Base-by-base conservation (phyloP, 2,329 filamentous ascomycete species). In the Ascochyta pisi region DNA sequence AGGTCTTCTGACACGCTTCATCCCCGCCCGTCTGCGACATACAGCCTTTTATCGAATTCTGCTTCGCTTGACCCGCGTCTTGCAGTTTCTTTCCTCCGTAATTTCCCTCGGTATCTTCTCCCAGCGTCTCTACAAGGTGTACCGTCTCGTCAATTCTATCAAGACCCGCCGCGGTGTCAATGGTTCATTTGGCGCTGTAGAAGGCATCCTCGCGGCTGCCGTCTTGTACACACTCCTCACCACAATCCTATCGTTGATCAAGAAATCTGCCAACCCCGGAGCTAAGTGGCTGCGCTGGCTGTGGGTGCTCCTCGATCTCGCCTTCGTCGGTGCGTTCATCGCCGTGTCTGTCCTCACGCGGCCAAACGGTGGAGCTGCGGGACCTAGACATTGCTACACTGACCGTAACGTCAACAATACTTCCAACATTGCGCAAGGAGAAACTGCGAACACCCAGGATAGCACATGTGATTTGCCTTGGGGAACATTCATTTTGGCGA, bases 121-220 rank as follows among this genome's bases (percentile, higher is more conserved):
- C n/a, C 57, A 62, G 4, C 77, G 78, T 24, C 26, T 79, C 9
- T 70, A 69, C 65, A 78, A 77, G 37, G 74, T 80, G 47, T 73
- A 76, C 56, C 73, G 71, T 22, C 73, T 79, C 27, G 66, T 70
- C 56, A 73, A 69, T 61, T 67, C 47, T 27, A 66, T 71, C 62
- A 72, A 70, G 43, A 61, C 59, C 1, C 61, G 65, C 22, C 63
- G 63, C 26, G 68, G 68, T 23, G 57, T 75, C n/a, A 61, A 66
- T 24, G 45, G 67, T 19, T 69, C 74, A 34, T 76, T 73, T 40
- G 71, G 74, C 23, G 76, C 78, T 16, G 78, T 81, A 34, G 77
- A 80, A 61, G 78, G 77, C 49, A 80, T 80, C 42, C 73, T 81
- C 22, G 75, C 77, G 9, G 78, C 78, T 5, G 78, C 79, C 4